A percentile compares a stretch with the other conserved stretches of the same genome.
Conservation (phyloP, 192 early-diverging fungal species). For the Coemansia reversa region DNA sequence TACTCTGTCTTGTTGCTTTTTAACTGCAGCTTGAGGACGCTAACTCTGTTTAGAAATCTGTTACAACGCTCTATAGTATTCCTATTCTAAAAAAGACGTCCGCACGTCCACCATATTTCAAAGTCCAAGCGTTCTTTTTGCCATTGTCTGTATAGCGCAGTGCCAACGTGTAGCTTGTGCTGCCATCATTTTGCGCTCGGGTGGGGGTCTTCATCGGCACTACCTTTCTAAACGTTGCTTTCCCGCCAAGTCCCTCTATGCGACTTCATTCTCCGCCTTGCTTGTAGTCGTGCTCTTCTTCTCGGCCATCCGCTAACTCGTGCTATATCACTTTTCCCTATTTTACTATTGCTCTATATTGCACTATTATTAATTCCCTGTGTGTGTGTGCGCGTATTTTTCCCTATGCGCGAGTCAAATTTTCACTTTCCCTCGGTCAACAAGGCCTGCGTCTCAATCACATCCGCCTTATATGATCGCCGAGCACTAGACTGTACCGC, state of each 20-base stretch:
- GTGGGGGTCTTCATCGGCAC: no score
- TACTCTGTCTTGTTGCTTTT: no score
- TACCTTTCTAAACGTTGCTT: constrained; percentile 9
- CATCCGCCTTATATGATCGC: constrained; percentile 83
- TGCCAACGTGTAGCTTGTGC: no score
- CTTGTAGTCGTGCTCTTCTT: not conserved
- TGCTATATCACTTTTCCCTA: not conserved
- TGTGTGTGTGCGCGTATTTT: not conserved
- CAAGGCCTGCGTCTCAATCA: constrained; percentile 76
- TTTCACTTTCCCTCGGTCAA: constrained; percentile 76
- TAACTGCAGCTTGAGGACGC: no score
- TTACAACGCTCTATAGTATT: no score
- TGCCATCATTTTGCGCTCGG: no score
- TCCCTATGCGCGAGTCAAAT: constrained; percentile 76
- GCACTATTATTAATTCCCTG: constrained; percentile 15
- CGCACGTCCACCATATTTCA: no score
- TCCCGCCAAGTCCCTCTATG: constrained; percentile 1
- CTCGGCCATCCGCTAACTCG: not conserved
- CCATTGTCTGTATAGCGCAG: no score
- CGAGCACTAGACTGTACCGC: constrained; percentile 93
- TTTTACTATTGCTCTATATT: constrained; percentile 9
- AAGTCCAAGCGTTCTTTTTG: no score
- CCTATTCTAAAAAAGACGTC: no score
- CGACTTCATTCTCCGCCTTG: constrained; percentile 5
- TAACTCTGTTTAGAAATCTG: no score